A percentile compares a stretch with the other conserved stretches of the same genome.
phyloP scores from a whole-genome alignment of 164 flowering plant genomes.

The Saururus chinensis region DNA sequence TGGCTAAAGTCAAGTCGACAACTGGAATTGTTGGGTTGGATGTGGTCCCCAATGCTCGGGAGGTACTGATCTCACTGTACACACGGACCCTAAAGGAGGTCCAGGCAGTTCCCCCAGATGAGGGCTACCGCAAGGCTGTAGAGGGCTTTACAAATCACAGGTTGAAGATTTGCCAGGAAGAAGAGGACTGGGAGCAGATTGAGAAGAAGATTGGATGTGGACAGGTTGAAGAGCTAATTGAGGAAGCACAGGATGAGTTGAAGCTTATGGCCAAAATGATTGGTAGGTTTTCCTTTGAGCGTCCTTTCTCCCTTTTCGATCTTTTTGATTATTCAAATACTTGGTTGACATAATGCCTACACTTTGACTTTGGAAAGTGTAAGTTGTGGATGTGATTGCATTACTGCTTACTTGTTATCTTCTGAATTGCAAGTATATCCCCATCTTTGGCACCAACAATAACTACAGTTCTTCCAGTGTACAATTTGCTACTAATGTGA shows the following conservation, averaged over 20 bases:
- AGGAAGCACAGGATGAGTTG: conserved; percentile 92
- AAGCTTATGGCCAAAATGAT: conserved; percentile 68
- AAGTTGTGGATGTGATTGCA: too few relatives aligned
- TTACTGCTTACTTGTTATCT: too few relatives aligned
- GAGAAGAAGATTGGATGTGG: conserved; percentile 81
- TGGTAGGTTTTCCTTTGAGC: conserved; percentile 24
- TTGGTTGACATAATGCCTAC: not conserved
- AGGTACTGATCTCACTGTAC: conserved; percentile 77
- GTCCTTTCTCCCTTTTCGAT: conserved; percentile 3
- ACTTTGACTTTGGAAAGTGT: not conserved
- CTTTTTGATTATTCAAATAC: not conserved
- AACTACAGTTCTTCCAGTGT: too few relatives aligned
- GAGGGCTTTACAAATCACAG: conserved; percentile 88
- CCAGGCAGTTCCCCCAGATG: conserved; percentile 80
- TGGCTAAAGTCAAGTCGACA: conserved; percentile 90
- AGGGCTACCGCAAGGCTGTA: conserved; percentile 91
- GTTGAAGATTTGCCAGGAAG: conserved; percentile 73
- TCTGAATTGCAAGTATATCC: too few relatives aligned
- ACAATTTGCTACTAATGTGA: too few relatives aligned
- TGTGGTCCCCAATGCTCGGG: conserved; percentile 89
- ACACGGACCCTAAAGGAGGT: conserved; percentile 75
- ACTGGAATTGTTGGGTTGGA: conserved; percentile 96
- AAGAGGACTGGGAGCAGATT: conserved; percentile 84
- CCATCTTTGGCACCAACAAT: too few relatives aligned
- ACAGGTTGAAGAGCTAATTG: conserved; percentile 97